Conservation (phyloP, 2,329 filamentous ascomycete species). For the Colletotrichum acutatum region DNA sequence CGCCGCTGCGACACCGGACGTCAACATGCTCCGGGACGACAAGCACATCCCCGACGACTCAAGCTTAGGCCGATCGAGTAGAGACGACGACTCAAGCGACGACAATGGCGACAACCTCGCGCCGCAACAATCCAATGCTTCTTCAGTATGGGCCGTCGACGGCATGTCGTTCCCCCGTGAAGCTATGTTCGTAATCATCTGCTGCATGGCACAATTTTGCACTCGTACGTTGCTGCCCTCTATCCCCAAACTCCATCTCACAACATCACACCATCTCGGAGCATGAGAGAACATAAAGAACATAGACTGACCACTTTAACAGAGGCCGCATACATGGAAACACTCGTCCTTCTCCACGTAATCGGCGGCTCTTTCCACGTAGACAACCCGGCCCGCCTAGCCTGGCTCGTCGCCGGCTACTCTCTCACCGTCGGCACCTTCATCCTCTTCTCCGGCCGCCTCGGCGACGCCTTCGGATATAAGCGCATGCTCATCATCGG, state of each 20-base stretch:
- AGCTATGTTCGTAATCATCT: constrained; percentile 51
- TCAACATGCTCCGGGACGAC: constrained; percentile 11
- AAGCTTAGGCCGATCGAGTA: neutral
- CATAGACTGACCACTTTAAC: constrained; percentile 14
- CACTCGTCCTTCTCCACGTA: constrained; percentile 25
- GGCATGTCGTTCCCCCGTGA: constrained; percentile 42
- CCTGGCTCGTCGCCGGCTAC: constrained; percentile 70
- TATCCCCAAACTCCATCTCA: constrained; percentile 39
- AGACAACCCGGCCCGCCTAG: constrained; percentile 51
- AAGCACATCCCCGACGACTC: constrained; percentile 11
- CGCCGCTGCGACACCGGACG: constrained; percentile 20
- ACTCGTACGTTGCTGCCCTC: constrained; percentile 6
- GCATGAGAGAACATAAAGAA: too few species aligned
- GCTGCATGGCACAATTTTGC: constrained; percentile 52
- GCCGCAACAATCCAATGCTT: constrained; percentile 5
- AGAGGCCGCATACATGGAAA: constrained; percentile 48
- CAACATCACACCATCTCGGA: constrained; percentile 40
- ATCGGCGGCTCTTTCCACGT: constrained; percentile 29
- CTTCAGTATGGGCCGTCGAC: constrained; percentile 16
- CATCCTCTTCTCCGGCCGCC: constrained; percentile 66
- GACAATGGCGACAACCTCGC: constrained; percentile 8
- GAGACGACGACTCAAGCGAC: neutral
- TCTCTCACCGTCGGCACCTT: constrained; percentile 67
- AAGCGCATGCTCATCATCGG: constrained; percentile 66
- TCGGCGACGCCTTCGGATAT: constrained; percentile 70